Evolutionary conservation across 2,329 filamentous ascomycete genomes (phyloP).

Genomic region (Aspergillus sojae): DNA sequence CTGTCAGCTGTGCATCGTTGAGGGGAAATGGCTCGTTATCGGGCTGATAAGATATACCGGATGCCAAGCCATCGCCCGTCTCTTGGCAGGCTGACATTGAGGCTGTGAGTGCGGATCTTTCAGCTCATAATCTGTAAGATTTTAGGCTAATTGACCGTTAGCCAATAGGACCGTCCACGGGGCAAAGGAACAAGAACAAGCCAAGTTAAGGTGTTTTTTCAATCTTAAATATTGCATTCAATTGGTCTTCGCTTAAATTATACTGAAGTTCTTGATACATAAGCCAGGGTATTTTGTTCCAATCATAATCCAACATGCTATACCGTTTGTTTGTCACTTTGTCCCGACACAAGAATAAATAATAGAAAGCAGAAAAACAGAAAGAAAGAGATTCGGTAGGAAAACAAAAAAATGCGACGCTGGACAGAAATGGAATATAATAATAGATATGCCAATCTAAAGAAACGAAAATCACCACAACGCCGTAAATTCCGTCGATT

Average conservation of each 20-base stretch:
- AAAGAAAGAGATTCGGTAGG: no score
- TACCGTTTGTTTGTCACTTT: background rate
- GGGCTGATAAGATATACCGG: background rate
- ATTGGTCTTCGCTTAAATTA: background rate
- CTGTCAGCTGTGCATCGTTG: background rate
- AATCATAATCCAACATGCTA: background rate
- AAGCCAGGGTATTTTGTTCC: background rate
- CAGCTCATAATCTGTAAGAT: background rate
- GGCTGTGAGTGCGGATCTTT: background rate
- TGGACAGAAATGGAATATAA: background rate
- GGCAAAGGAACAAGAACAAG: background rate
- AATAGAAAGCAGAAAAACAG: background rate
- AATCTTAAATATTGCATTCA: background rate
- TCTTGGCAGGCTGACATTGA: slow-evolving; percentile 7
- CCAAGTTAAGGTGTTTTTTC: background rate
- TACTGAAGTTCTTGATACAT: background rate
- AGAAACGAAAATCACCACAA: background rate
- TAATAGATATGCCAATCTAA: background rate
- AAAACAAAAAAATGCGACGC: background rate
- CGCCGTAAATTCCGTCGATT: background rate
- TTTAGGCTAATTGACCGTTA: background rate
- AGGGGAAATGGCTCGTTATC: background rate
- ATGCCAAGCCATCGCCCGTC: slow-evolving; percentile 3
- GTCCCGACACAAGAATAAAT: background rate
- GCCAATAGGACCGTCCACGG: background rate